phyloP scores from a whole-genome alignment of 78 protist species.

The Dictyostelium citrinum region DNA sequence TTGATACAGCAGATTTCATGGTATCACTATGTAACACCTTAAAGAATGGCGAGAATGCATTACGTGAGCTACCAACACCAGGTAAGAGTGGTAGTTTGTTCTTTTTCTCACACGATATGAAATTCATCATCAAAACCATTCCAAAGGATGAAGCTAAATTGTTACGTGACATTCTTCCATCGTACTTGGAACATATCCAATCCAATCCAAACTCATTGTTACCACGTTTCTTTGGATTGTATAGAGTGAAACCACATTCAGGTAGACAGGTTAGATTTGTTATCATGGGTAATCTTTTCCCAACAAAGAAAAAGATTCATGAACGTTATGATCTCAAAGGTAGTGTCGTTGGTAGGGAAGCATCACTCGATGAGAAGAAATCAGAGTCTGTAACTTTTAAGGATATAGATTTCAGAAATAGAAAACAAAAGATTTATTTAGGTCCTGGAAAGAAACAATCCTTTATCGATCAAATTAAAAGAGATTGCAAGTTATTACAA shows the following conservation, averaged over 20 bases:
- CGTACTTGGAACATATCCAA: slow-evolving; percentile 82
- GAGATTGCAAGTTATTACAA: slow-evolving; percentile 70
- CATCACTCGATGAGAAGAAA: slow-evolving; percentile 64
- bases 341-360: slow-evolving; percentile 69
- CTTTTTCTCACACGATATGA: slow-evolving; percentile 87
- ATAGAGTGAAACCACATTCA: slow-evolving; percentile 73
- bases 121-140: slow-evolving; percentile 93
- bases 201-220: slow-evolving; percentile 88
- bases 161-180: slow-evolving; percentile 85
- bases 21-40: slow-evolving; percentile 62
- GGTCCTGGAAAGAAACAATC: slow-evolving; percentile 44
- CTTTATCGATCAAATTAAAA: slow-evolving; percentile 74
- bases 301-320: slow-evolving; percentile 80
- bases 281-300: slow-evolving; percentile 94
- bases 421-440: slow-evolving; percentile 36
- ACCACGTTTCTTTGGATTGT: slow-evolving; percentile 93
- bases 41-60: slow-evolving; percentile 45
- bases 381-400: slow-evolving; percentile 70
- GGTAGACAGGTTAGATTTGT: slow-evolving; percentile 89
- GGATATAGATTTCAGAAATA: slow-evolving; percentile 71
- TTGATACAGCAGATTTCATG: slow-evolving; percentile 76
- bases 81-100: slow-evolving; percentile 93
- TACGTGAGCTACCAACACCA: slow-evolving; percentile 88
- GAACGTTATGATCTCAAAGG: slow-evolving; percentile 94
- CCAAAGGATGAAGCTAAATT: slow-evolving; percentile 89